Base-by-base conservation (phyloP, 805 yeast genomes). In the Candida awuae region DNA sequence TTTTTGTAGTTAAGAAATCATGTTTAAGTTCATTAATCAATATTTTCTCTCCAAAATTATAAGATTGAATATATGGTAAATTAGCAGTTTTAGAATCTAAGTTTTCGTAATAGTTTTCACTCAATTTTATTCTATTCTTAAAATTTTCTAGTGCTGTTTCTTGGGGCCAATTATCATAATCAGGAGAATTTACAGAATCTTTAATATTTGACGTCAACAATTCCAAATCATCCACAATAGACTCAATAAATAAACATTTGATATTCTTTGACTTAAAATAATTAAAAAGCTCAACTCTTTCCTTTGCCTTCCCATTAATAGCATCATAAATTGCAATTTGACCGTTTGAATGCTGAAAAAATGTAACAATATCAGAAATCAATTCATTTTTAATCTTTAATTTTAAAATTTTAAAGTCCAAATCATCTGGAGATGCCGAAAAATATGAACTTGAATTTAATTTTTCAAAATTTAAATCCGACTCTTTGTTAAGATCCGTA, bases 281-380 rank as follows among this genome's bases (percentile, higher is more conserved):
- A 25, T 68, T 67, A 20, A 71, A 72, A 28, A 90, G 61, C 22
- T 70, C 72, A 7, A 67, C 51, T 49, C 99, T 70, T 48, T 80
- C 82, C 36, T 70, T 68, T 16, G 80, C 75, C 34, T 81, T 64
- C 6, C 92, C 95, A 57, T 92, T 92, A 36, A 92, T 83, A 0
- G 97, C 97, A 61, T 92, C 99, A 60, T 84, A 92, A 17, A 92
- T 84, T 5, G 95, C 98, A 23, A 92, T 85, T 62, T 92, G 98
- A 9, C 97, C 97, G 53, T 75, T 76, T 45, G 80, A 85, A 21
- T 72, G 71, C 46, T 74, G 72, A 59, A 85, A 86, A 52, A 84
- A 87, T 18, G 67, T 63, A 39, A 72, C 55, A 58, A 90, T 77
- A 55, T 86, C 97, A 34, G 62, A 62, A 28, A 83, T 58, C 50